Evolutionary conservation across 805 yeast species (phyloP).

Genomic region (Blastobotrys terrestris): DNA sequence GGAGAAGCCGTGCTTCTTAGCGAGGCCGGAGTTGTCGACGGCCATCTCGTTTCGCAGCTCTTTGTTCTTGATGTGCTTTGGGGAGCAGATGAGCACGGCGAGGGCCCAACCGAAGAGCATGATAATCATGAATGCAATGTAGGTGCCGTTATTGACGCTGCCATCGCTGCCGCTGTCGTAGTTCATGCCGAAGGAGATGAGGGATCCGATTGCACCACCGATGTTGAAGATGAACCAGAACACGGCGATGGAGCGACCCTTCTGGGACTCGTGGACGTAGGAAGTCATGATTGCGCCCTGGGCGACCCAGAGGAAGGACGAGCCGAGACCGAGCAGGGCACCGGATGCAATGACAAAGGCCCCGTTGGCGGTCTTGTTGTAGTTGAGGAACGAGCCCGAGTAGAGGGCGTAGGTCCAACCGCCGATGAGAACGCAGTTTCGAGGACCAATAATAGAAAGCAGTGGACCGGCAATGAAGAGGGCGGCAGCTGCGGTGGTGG

Average conservation of each 20-base stretch:
- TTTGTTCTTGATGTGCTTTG: constrained; percentile 5
- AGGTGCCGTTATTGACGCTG: constrained; percentile 45
- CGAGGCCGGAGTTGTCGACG: constrained; percentile 10
- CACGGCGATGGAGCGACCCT: constrained; percentile 48
- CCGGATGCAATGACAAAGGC: constrained; percentile 54
- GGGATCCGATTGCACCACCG: constrained; percentile 57
- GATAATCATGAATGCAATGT: constrained; percentile 47
- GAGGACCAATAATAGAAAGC: constrained; percentile 27
- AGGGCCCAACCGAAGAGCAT: constrained; percentile 43
- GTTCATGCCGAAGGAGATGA: constrained; percentile 51
- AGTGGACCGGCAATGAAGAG: constrained; percentile 28
- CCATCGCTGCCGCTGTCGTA: constrained; percentile 33
- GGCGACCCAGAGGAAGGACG: constrained; percentile 52
- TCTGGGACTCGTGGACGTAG: constrained; percentile 45
- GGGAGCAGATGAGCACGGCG: constrained; percentile 14
- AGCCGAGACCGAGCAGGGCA: constrained; percentile 51
- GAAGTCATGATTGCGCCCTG: constrained; percentile 52
- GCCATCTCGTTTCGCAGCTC: constrained; percentile 4
- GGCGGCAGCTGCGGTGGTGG: constrained; percentile 25
- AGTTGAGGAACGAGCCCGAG: constrained; percentile 46
- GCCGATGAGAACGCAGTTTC: constrained; percentile 39
- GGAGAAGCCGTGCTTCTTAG: constrained; percentile 10
- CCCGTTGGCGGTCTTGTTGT: constrained; percentile 39
- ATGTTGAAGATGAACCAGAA: constrained; percentile 58
- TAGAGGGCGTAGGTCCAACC: constrained; percentile 52